Base-by-base conservation (phyloP, 805 yeast species). In the Teunomyces panamensis region DNA sequence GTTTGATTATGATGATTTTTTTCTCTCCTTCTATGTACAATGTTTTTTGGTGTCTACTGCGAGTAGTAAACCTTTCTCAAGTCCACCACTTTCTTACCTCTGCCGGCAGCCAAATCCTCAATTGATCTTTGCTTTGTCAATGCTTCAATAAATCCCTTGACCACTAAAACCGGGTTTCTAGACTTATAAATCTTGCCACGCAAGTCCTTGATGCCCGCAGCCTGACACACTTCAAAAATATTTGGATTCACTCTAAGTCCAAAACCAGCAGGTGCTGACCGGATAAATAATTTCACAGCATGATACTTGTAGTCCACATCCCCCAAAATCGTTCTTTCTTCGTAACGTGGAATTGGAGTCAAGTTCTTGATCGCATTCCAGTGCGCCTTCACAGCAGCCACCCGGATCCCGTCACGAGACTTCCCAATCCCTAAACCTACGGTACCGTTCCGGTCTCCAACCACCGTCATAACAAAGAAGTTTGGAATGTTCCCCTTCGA, bases 61-160 rank as follows among this genome's bases (percentile, higher is more conserved):
- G 87, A 80, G 67, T 89, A 90, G 74, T 92, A 94, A 36, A 89
- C 83, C 73, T 87, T 88, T 68, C 95, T 85, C 62, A 94, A 84
- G 68, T 94, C 98, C 33, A 89, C 90, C 61, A 92, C 79, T 78
- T 89, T 89, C 80, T 92, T 92, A 52, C 99, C 99, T 72, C 99
- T 83, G 57, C 85, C 87, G 45, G 84, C 77, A 4, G 98, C 97
- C 64, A 92, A 78, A 58, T 90, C 96, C 59, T 88, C 95, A 58
- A 89, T 77, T 2, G 95, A 79, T 54, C 80, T 81, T 69, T 91
- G 98, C 59, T 83, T 81, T 44, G 78, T 74, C 55, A 94, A 78
- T 1, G 97, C 97, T 65, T 89, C 95, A 49, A 91, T 75, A 44
- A 91, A 80, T 39, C 92, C 94, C 72, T 91, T 90, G 49, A 89